phyloP scores from a whole-genome alignment of 169 alveolate genomes.

The Fabrea salina region DNA sequence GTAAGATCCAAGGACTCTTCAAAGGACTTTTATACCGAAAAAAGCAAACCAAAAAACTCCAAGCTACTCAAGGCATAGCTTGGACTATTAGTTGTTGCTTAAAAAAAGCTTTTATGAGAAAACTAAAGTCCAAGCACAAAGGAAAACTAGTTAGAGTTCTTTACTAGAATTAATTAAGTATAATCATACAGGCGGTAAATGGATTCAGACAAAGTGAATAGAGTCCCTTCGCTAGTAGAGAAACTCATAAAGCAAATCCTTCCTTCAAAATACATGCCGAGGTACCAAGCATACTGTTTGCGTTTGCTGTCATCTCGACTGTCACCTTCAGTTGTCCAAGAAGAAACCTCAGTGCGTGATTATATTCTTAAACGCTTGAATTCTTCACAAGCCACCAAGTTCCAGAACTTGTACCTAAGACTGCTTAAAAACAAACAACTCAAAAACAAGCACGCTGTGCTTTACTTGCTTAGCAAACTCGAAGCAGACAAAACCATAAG shows the following conservation, averaged over 20 bases:
- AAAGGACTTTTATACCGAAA: slow-evolving; percentile 2
- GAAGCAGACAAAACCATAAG: neutral
- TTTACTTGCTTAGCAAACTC: neutral
- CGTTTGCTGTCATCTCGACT: neutral
- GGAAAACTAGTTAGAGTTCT: too few species aligned
- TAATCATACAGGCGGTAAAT: too few species aligned
- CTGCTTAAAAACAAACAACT: neutral
- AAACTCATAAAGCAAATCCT: slow-evolving; percentile 11
- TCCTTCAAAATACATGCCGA: neutral
- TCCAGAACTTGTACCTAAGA: neutral
- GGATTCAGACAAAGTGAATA: neutral
- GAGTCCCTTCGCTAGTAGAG: neutral
- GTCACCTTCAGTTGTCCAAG: neutral
- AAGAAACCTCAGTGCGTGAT: neutral
- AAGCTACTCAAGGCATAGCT: too few species aligned
- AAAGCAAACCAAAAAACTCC: too few species aligned
- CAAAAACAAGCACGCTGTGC: neutral
- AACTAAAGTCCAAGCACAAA: too few species aligned
- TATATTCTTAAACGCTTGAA: neutral
- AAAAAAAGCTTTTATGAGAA: too few species aligned
- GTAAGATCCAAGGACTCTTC: neutral
- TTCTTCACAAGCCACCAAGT: neutral
- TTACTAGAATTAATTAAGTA: too few species aligned
- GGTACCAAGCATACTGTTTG: neutral
- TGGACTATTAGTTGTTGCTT: too few species aligned